These are phyloP conservation scores for Rhododendron kiyosumense DNA, from an alignment of 148 eudicot species.

Conservation along the genomic window DNA sequence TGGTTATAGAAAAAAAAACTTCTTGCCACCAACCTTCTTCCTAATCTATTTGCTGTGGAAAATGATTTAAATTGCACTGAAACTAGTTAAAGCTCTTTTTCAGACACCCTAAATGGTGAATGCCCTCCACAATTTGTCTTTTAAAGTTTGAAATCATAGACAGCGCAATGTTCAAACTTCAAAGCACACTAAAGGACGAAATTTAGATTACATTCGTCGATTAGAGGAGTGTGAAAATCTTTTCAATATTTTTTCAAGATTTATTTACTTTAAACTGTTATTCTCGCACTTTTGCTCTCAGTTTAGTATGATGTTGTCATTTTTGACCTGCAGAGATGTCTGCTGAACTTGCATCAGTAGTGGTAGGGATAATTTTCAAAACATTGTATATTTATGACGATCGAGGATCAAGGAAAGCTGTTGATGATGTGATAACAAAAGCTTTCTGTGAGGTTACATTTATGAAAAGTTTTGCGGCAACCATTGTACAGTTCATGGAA, in stretches of 20 bases:
- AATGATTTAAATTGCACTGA: not conserved
- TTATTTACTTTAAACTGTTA: not conserved
- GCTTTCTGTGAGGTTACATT: constrained; percentile 49
- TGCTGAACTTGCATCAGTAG: constrained; percentile 48
- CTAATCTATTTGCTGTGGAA: not conserved
- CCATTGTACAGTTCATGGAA: constrained; percentile 85
- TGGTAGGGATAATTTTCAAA: constrained; percentile 70
- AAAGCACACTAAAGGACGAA: not conserved
- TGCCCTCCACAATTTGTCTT: not conserved
- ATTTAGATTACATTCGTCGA: not conserved
- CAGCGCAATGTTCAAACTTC: not conserved
- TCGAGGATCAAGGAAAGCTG: constrained; percentile 74
- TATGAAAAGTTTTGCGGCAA: constrained; percentile 86
- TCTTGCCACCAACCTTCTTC: not conserved
- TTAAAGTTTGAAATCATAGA: not conserved
- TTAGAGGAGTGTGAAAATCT: not conserved
- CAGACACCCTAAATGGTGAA: not conserved
- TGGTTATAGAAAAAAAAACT: not conserved
- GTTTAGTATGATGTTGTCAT: not conserved
- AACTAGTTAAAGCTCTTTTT: not conserved
- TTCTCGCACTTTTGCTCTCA: constrained; percentile 4
- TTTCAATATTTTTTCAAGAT: not conserved
- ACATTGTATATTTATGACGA: constrained; percentile 80
- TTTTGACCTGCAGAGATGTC: constrained; percentile 56
- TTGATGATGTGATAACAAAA: constrained; percentile 69